Percentiles rank a stretch among this genome's conserved stretches.
Conservation (phyloP, 2,329 filamentous ascomycete genomes). For the Ophiosphaerella korrae region DNA sequence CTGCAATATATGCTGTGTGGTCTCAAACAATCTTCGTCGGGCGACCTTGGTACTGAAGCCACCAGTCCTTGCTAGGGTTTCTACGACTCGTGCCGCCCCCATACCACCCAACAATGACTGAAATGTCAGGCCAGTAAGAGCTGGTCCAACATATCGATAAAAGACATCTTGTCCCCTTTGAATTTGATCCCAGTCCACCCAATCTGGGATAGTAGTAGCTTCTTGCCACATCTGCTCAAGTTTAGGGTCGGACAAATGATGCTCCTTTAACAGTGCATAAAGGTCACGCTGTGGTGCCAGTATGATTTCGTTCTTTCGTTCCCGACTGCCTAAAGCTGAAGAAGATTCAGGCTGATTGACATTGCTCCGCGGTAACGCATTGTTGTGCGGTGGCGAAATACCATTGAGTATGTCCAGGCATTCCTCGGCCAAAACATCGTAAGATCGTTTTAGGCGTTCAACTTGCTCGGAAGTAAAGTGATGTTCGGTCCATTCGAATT, state of each 20-base stretch:
- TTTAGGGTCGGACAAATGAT: conserved; percentile 62
- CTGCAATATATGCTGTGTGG: conserved; percentile 75
- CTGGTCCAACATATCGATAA: conserved; percentile 74
- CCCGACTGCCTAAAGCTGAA: conserved; percentile 32
- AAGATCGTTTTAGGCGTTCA: conserved; percentile 65
- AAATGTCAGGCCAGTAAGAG: conserved; percentile 67
- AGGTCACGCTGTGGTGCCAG: conserved; percentile 59
- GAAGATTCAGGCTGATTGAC: conserved; percentile 29
- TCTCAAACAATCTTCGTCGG: conserved; percentile 70
- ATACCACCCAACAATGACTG: conserved; percentile 72
- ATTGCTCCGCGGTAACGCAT: conserved; percentile 47
- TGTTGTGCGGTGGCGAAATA: conserved; percentile 58
- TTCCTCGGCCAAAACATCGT: conserved; percentile 71
- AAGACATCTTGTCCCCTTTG: conserved; percentile 76
- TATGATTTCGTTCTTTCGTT: conserved; percentile 41
- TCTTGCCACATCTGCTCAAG: conserved; percentile 67
- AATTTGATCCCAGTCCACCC: conserved; percentile 81
- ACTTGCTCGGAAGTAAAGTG: conserved; percentile 67
- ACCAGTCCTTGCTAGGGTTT: conserved; percentile 74
- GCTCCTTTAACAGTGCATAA: conserved; percentile 65
- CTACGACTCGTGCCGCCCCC: conserved; percentile 74
- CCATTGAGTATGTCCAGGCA: conserved; percentile 67
- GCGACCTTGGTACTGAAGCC: conserved; percentile 74
- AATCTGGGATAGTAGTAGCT: conserved; percentile 69
- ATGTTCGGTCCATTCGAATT: conserved; percentile 70